Evolutionary conservation across 371 early-diverging fungal species (phyloP).

Genomic region (Syncephalis plumigaleata): DNA sequence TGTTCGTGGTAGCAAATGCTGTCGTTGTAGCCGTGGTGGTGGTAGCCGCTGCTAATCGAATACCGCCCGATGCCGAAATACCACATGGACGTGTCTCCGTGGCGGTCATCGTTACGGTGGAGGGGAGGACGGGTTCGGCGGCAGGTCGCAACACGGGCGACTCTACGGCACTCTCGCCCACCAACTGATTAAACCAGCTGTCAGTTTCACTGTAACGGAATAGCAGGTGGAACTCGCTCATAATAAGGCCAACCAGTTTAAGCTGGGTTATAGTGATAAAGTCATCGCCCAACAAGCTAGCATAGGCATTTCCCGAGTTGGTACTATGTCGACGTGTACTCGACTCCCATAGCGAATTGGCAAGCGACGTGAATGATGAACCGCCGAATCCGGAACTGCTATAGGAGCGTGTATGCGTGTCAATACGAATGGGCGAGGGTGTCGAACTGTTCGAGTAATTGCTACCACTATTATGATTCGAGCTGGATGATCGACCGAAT

Average conservation of each 20-base stretch:
- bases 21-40: background rate
- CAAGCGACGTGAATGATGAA: too few species aligned
- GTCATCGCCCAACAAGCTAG: conserved; percentile 11
- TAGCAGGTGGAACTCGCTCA: conserved; percentile 16
- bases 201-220: conserved; percentile 18
- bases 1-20: background rate
- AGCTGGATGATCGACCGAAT: background rate
- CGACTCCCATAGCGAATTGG: too few species aligned
- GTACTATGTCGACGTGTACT: too few species aligned
- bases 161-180: conserved; percentile 10
- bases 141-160: background rate
- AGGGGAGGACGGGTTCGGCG: background rate
- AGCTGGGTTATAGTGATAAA: conserved; percentile 13
- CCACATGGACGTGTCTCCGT: background rate
- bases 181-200: conserved; percentile 18
- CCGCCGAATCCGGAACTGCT: background rate
- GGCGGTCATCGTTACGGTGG: background rate
- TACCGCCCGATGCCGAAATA: background rate
- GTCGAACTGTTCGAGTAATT: background rate
- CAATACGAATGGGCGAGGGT: background rate
- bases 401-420: background rate
- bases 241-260: conserved; percentile 13
- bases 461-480: background rate
- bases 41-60: background rate
- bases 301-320: background rate